Evolutionary conservation across 1,284 basidiomycete species (phyloP).

Genomic region (Rhodotorula mucilaginosa): DNA sequence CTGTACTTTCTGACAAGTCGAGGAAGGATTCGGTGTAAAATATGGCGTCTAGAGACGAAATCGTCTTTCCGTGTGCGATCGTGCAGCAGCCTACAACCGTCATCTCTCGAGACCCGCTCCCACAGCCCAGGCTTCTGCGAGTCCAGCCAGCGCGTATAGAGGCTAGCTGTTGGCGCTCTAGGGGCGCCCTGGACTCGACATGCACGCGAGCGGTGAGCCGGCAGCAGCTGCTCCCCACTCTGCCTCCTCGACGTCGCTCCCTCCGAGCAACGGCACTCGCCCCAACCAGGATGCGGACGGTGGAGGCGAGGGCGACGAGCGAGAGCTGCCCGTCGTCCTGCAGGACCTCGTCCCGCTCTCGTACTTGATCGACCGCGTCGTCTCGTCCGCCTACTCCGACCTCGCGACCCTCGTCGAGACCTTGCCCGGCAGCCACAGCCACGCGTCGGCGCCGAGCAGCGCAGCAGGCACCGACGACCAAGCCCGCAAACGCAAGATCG

Average conservation of each 20-base stretch:
- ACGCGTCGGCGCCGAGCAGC: conserved; percentile 69
- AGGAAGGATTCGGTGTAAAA: too few relatives aligned
- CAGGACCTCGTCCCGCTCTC: conserved; percentile 72
- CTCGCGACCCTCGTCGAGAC: conserved; percentile 80
- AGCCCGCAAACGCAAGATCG: conserved; percentile 75
- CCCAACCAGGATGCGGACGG: too few relatives aligned
- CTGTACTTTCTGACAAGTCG: too few relatives aligned
- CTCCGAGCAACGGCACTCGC: neutral
- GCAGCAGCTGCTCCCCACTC: neutral
- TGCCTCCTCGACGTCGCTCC: neutral
- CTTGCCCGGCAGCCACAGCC: conserved; percentile 45
- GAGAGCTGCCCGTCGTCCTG: conserved; percentile 69
- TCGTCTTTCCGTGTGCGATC: too few relatives aligned
- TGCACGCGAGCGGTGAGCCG: too few relatives aligned
- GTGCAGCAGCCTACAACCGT: too few relatives aligned
- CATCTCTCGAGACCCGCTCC: too few relatives aligned
- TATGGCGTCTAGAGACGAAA: too few relatives aligned
- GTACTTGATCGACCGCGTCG: conserved; percentile 70
- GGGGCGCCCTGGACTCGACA: too few relatives aligned
- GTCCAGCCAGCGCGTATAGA: too few relatives aligned
- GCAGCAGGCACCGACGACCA: conserved; percentile 62
- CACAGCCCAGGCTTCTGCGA: too few relatives aligned
- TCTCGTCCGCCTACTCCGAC: conserved; percentile 77
- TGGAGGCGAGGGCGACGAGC: conserved; percentile 53
- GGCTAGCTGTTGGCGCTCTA: too few relatives aligned